Evolutionary conservation across 2,329 filamentous ascomycete genomes (phyloP), one percentile per base, ranked within the genome.

Genomic region (Trichoderma sp.): DNA sequence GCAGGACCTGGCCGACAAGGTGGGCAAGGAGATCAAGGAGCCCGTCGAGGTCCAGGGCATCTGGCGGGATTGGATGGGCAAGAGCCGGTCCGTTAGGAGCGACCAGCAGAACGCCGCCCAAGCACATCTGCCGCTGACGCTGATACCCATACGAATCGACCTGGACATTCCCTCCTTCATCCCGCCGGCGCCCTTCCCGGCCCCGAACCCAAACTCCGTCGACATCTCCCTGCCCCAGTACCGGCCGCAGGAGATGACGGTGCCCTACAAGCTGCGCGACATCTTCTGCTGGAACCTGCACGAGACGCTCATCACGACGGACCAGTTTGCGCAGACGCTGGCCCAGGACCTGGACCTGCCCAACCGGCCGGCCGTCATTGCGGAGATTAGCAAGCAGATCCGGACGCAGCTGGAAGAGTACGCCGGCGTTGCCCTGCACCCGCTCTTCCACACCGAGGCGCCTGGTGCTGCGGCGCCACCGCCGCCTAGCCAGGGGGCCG

Each of bases 261-360:
- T 93, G 0, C 90, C 92, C 3, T 97, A 93, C 78, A 88, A 95
- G 68, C 82, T 99, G 65, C 93, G 96, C 72, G 95, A 99, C 72
- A 90, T 91, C n/a, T 98, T 99, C 72, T 80, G 97, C 60, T 99
- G 95, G 95, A 99, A 99, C 72, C 83, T 99, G 15, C 94, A 98
- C 78, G 95, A 99, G 79, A 91, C 92, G 0, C 82, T 97, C 66
- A 91, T 93, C 59, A 99, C 95, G 0, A 96, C 95, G 0, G 95
- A 99, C 74, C 91, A 96, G 73, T 99, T 98, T 75, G 95, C 95
- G n/a, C 86, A 90, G 71, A 88, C 85, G 1, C 87, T 98, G 69
- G 93, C 96, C 1, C 92, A 96, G 69, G 95, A 99, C 74, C 84
- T 99, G 48, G 95, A 99, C 75, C 85, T 99, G 48, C 94, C 94